These are phyloP conservation scores for Blastomyces parvus DNA, from an alignment of 2,329 filamentous ascomycete species.

Conservation along the genomic window DNA sequence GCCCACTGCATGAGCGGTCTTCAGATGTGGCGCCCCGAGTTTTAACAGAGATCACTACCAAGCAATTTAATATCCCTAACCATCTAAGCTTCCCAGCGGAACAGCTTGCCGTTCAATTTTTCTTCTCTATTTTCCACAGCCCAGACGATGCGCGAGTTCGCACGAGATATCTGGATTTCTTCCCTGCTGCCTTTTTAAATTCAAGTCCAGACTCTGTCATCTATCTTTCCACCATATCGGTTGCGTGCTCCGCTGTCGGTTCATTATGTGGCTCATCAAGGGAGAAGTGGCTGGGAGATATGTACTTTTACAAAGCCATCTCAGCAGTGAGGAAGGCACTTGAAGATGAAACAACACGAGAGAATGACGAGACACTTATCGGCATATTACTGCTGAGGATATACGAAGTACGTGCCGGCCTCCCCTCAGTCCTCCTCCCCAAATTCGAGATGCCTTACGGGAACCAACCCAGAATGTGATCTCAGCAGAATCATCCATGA, in stretches of 20 bases:
- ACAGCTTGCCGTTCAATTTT: slow-evolving; percentile 1
- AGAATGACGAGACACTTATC: slow-evolving; percentile 2
- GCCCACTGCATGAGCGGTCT: neutral
- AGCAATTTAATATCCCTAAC: neutral
- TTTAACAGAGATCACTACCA: neutral
- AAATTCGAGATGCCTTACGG: neutral
- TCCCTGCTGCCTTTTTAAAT: neutral
- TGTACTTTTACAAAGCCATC: neutral
- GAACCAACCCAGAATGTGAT: neutral
- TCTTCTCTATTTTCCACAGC: neutral
- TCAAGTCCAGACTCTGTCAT: neutral
- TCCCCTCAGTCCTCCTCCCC: no score
- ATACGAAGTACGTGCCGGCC: neutral
- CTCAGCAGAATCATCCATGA: neutral
- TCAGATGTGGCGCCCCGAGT: neutral
- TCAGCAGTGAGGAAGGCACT: neutral
- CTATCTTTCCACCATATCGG: neutral
- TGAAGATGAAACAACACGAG: neutral
- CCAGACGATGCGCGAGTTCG: neutral
- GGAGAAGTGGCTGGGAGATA: neutral
- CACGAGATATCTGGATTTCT: neutral
- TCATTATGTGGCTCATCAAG: neutral
- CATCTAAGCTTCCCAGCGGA: neutral
- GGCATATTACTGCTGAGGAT: slow-evolving; percentile 1
- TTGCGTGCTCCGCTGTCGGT: neutral